A percentile compares a stretch with the other conserved stretches of the same genome.
These are phyloP conservation scores for Flaveria robusta DNA, from an alignment of 129 eudicot species.

Conservation along the genomic window DNA sequence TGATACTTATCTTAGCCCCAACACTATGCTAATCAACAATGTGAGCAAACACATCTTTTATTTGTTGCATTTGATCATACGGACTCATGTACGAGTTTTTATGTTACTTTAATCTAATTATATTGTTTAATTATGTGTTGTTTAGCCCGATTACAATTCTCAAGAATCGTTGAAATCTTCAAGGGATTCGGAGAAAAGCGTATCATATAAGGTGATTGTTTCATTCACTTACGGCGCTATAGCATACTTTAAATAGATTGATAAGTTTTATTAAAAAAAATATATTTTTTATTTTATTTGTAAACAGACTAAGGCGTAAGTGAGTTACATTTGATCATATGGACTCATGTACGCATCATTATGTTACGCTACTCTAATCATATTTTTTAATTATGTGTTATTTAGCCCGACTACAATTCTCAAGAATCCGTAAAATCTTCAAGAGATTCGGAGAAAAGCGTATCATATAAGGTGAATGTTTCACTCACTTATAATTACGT, in stretches of 20 bases:
- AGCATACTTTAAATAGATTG: too few species aligned
- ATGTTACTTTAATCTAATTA: background rate
- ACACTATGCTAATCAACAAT: slow-evolving; percentile 41
- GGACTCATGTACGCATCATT: too few species aligned
- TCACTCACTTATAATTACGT: background rate
- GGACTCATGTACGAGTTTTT: background rate
- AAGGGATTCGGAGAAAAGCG: slow-evolving; percentile 40
- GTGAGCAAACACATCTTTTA: slow-evolving; percentile 28
- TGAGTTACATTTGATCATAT: too few species aligned
- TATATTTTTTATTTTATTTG: too few species aligned
- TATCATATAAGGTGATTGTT: slow-evolving; percentile 61
- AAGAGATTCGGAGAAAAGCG: slow-evolving; percentile 40
- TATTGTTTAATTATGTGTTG: slow-evolving; percentile 2
- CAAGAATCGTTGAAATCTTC: slow-evolving; percentile 51
- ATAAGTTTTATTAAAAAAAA: too few species aligned
- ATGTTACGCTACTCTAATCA: background rate
- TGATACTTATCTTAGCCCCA: slow-evolving; percentile 39
- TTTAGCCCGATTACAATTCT: slow-evolving; percentile 46
- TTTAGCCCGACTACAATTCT: slow-evolving; percentile 46
- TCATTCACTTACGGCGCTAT: background rate
- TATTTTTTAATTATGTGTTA: slow-evolving; percentile 1
- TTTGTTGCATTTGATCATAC: background rate
- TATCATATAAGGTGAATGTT: slow-evolving; percentile 61
- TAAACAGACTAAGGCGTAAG: too few species aligned
- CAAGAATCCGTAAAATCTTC: slow-evolving; percentile 51